Base-by-base conservation (phyloP, 345 rosid species). In the Arabidopsis suecica region DNA sequence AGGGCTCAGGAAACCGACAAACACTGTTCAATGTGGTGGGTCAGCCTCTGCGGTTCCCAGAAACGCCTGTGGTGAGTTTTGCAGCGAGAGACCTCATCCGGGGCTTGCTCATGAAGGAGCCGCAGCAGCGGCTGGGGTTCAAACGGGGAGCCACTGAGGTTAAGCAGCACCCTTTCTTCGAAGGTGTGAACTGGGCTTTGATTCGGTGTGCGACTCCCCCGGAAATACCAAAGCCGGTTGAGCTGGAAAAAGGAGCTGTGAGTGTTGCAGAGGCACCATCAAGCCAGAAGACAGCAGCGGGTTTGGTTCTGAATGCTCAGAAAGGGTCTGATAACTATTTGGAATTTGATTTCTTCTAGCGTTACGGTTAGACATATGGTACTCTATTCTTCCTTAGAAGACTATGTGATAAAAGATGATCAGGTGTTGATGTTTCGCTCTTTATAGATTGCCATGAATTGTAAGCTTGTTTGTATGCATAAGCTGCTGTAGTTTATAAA, bases 121-220 rank as follows among this genome's bases (percentile, higher is more conserved):
- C 98, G 0, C 96, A 90, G 75, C 86, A 93, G 66, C 79, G 95
- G 68, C 72, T 93, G 82, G 98, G 91, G 22, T 86, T 82, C 73
- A 93, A 93, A 75, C 84, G 97, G 33, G 95, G 98, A 12, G 97
- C 98, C 41, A 93, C 98, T 20, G 97, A 90, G 86, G 86, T 93
- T 65, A 93, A 90, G 83, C 98, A 93, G 68, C 98, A 93, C 57
- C 95, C 91, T 0, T 91, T 93, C 86, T 93, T 93, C 14, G 95
- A 93, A 84, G 93, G 97, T 32, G 90, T 93, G 63, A 93, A 93
- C 82, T 93, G 98, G 98, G 98, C 97, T 28, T 58, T 93, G 82
- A 86, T 90, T 61, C 84, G 97, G 14, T 89, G 97, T 48, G 95
- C 93, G 0, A 89, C 97, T 41, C 98, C 98, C 3, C 98, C 97